These are phyloP conservation scores for Cryphonectria naterciae DNA, from an alignment of 2,329 filamentous ascomycete genomes.

Conservation along the genomic window DNA sequence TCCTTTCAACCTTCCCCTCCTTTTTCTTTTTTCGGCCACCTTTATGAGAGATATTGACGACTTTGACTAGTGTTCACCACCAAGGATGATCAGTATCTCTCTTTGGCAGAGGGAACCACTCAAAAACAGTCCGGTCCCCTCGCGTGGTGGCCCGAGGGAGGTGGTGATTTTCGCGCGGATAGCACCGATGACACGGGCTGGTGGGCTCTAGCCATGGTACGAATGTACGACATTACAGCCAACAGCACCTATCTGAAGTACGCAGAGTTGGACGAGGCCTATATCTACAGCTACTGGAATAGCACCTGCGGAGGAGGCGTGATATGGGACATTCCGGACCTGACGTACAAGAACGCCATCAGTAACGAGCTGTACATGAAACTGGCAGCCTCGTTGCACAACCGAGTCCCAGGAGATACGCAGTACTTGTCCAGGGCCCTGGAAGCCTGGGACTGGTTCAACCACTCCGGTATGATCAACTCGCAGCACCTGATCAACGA, in stretches of 20 bases:
- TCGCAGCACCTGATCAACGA: slow-evolving; percentile 56
- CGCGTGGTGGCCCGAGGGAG: slow-evolving; percentile 42
- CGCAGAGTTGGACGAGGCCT: slow-evolving; percentile 58
- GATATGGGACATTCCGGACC: slow-evolving; percentile 58
- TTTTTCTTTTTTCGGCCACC: too few relatives aligned
- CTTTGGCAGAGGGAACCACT: slow-evolving; percentile 38
- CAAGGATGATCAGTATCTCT: slow-evolving; percentile 37
- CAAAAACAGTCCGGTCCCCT: slow-evolving; percentile 40
- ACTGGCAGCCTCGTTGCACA: slow-evolving; percentile 57
- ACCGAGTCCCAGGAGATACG: slow-evolving; percentile 45
- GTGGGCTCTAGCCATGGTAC: slow-evolving; percentile 65
- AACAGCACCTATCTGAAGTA: slow-evolving; percentile 57
- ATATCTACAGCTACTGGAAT: slow-evolving; percentile 56
- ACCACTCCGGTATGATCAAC: slow-evolving; percentile 56
- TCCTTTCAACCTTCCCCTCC: too few relatives aligned
- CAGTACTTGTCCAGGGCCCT: slow-evolving; percentile 54
- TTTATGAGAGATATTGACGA: background rate
- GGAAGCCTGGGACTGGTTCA: slow-evolving; percentile 58
- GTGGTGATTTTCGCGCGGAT: slow-evolving; percentile 44
- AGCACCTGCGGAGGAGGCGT: slow-evolving; percentile 58
- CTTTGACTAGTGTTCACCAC: slow-evolving; percentile 34
- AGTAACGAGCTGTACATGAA: slow-evolving; percentile 62
- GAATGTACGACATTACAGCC: slow-evolving; percentile 58
- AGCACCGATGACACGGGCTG: slow-evolving; percentile 63
- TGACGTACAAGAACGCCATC: slow-evolving; percentile 57